A percentile compares a stretch with the other conserved stretches of the same genome.
These are phyloP conservation scores for Penicillium dipodomyicola DNA, from an alignment of 495 filamentous ascomycete genomes.

Conservation along the genomic window DNA sequence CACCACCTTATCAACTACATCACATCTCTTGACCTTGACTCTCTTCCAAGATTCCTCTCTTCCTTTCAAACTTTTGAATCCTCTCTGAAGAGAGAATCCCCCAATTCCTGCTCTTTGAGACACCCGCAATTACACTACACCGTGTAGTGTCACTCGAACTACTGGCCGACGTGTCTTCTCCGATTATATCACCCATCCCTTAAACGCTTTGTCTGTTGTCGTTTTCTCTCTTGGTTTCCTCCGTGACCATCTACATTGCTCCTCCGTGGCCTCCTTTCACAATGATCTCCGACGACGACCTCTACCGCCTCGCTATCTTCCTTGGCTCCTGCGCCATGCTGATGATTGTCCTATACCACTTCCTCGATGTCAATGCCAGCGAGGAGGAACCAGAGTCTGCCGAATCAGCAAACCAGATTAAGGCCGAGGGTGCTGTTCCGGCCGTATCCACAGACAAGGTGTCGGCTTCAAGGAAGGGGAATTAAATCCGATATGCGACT, in stretches of 20 bases:
- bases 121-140: not conserved
- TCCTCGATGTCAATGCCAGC: constrained; percentile 88
- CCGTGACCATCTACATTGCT: not conserved
- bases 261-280: constrained; percentile 21
- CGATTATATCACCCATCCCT: not conserved
- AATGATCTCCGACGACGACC: constrained; percentile 85
- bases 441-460: constrained; percentile 11
- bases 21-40: not conserved
- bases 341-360: constrained; percentile 93
- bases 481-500: not conserved
- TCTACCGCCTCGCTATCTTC: constrained; percentile 86
- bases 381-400: constrained; percentile 42
- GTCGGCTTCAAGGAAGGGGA: constrained; percentile 9
- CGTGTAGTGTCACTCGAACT: constrained; percentile 3
- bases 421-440: constrained; percentile 14
- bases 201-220: not conserved
- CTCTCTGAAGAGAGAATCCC: not conserved
- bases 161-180: constrained; percentile 9
- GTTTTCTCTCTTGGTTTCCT: not conserved
- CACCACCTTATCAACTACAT: not conserved
- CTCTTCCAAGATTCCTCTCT: not conserved
- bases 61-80: not conserved
- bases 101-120: not conserved
- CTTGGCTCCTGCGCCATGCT: constrained; percentile 90
- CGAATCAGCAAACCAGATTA: constrained; percentile 15